Percentiles rank a stretch among this genome's conserved stretches.
Evolutionary conservation across 179 eudicot genomes (phyloP).

Genomic region (Spergularia azorica): DNA sequence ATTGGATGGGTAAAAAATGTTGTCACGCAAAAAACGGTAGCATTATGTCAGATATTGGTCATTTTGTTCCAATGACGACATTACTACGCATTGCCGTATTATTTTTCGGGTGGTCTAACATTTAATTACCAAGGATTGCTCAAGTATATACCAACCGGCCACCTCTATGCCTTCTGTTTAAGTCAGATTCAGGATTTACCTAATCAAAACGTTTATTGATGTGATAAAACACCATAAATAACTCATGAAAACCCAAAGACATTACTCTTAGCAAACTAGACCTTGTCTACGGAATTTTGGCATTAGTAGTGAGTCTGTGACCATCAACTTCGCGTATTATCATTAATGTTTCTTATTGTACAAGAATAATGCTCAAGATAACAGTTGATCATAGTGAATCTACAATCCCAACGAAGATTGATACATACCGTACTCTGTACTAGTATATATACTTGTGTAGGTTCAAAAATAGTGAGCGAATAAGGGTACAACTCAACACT

Average conservation of each 20-base stretch:
- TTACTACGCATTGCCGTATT: constrained; percentile 39
- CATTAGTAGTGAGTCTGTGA: constrained; percentile 25
- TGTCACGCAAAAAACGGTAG: neutral
- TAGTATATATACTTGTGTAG: too few relatives aligned
- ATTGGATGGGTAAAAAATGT: too few relatives aligned
- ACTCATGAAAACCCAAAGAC: constrained; percentile 38
- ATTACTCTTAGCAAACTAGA: constrained; percentile 36
- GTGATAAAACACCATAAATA: constrained; percentile 21
- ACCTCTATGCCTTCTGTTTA: constrained; percentile 36
- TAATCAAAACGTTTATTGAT: constrained; percentile 31
- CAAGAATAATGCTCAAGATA: constrained; percentile 18
- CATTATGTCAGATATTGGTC: constrained; percentile 14
- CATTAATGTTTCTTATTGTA: constrained; percentile 30
- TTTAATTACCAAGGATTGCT: constrained; percentile 48
- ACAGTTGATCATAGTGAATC: neutral
- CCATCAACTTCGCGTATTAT: constrained; percentile 38
- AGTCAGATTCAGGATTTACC: constrained; percentile 32
- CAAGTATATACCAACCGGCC: constrained; percentile 38
- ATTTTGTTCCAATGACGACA: constrained; percentile 28
- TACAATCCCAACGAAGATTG: neutral
- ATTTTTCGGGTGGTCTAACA: constrained; percentile 38
- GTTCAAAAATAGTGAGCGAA: too few relatives aligned
- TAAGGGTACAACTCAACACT: too few relatives aligned
- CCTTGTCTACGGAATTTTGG: constrained; percentile 36
- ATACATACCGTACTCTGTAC: too few relatives aligned